Base-by-base conservation (phyloP, 2,329 filamentous ascomycete species). In the Tothia fuscella region DNA sequence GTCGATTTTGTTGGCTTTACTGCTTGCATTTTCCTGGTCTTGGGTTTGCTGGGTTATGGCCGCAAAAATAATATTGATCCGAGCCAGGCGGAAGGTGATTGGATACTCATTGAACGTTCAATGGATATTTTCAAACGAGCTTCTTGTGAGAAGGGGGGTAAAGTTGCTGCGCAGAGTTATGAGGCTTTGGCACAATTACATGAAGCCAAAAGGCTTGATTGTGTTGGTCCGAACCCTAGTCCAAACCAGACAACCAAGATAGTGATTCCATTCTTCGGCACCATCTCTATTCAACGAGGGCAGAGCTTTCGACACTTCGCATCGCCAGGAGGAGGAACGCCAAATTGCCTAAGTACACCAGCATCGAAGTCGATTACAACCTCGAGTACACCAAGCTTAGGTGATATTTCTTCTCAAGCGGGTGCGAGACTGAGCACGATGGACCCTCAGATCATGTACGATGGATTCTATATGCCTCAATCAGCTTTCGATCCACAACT, bases 1-100 rank as follows among this genome's bases (percentile, higher is more conserved):
- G 53, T 64, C 14, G 66, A 68, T 47, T 67, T 68, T 44, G 58
- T 66, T 29, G 65, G 59, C 28, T 68, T 68, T 51, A 67, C 63
- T 1, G 57, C 61, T 5, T 60, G 64, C 3, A 56, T 66, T 2
- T 53, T 68, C 17, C 51, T 68, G 24, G 52, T 64, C 7, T 54
- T 68, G n/a, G 61, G 62, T 2, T 53, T 64, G 5, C 53, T 64
- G 46, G 60, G 59, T 39, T 61, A 59, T 33, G 55, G 56, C 33
- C 37, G 45, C 26, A 13, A 47, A 26, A 41, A 47, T 5, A 42
- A 19, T n/a, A 28, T 14, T 9, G 45, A 44, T 2, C 29, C 35
- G 16, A 44, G 48, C 12, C 48, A 45, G 3, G 41, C 42, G 16
- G 42, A 55, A 21, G 53, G 55, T 28, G 60, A 63, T 41, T 51